These are phyloP conservation scores for Abrus precatorius DNA, from an alignment of 306 rosid species.

Conservation along the genomic window DNA sequence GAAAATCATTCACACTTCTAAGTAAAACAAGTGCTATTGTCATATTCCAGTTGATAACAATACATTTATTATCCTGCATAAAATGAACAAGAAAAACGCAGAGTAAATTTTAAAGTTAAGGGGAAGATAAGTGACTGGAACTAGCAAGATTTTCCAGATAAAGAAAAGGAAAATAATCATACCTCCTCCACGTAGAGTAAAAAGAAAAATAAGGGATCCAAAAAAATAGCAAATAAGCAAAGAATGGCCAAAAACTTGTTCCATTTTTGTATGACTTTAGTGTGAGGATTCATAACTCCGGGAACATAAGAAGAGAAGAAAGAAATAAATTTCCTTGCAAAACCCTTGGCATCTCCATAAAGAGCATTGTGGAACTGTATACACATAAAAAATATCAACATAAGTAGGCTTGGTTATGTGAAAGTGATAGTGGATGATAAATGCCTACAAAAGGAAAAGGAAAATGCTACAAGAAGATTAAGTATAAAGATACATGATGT, in stretches of 20 bases:
- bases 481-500: slow-evolving; percentile 12
- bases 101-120: slow-evolving; percentile 11
- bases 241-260: slow-evolving; percentile 73
- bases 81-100: slow-evolving; percentile 26
- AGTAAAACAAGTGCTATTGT: slow-evolving; percentile 63
- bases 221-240: slow-evolving; percentile 74
- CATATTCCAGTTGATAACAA: slow-evolving; percentile 58
- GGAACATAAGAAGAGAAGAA: slow-evolving; percentile 63
- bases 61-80: slow-evolving; percentile 67
- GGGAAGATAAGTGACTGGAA: slow-evolving; percentile 20
- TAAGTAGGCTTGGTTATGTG: slow-evolving; percentile 25
- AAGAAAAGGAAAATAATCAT: slow-evolving; percentile 39
- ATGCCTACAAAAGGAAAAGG: slow-evolving; percentile 31
- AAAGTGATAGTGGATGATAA: neutral
- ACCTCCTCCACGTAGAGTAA: slow-evolving; percentile 65
- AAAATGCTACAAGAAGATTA: slow-evolving; percentile 30
- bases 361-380: slow-evolving; percentile 70
- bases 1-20: slow-evolving; percentile 78
- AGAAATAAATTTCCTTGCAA: slow-evolving; percentile 64
- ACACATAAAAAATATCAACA: slow-evolving; percentile 37
- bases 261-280: slow-evolving; percentile 76
- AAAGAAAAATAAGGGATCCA: slow-evolving; percentile 90
- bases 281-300: slow-evolving; percentile 87
- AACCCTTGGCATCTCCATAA: slow-evolving; percentile 90
- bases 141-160: neutral